Evolutionary conservation across 306 rosid genomes (phyloP).

Genomic region (Cicer pinnatifidum): DNA sequence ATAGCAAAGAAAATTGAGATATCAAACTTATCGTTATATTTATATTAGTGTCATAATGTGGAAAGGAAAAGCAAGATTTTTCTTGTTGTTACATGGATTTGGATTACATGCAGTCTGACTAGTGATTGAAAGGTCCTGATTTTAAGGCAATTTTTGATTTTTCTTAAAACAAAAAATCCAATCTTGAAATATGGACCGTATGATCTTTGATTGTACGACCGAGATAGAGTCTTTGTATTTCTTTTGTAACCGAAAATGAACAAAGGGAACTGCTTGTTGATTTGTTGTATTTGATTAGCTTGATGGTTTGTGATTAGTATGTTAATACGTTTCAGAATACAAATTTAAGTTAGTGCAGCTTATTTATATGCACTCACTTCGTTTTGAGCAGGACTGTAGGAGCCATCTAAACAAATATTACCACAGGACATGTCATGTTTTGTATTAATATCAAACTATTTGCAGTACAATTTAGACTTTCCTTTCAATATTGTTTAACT

Average conservation of each 20-base stretch:
- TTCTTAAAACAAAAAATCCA: background rate
- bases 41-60: background rate
- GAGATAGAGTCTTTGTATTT: background rate
- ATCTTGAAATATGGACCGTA: too few relatives aligned
- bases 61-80: background rate
- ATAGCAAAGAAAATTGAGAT: background rate
- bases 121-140: too few relatives aligned
- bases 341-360: background rate
- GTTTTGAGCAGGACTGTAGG: too few relatives aligned
- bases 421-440: too few relatives aligned
- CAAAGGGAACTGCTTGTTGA: too few relatives aligned
- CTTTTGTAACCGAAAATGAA: background rate
- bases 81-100: background rate
- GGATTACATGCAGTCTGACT: too few relatives aligned
- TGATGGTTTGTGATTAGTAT: background rate
- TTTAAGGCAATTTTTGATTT: too few relatives aligned
- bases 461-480: background rate
- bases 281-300: background rate
- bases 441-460: too few relatives aligned
- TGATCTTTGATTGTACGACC: too few relatives aligned
- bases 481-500: conserved; percentile 3
- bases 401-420: too few relatives aligned
- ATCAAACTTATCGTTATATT: background rate
- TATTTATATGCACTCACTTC: background rate
- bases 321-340: too few relatives aligned